These are phyloP conservation scores for Lactarius trivialis DNA, from an alignment of 768 basidiomycete species.

Conservation along the genomic window DNA sequence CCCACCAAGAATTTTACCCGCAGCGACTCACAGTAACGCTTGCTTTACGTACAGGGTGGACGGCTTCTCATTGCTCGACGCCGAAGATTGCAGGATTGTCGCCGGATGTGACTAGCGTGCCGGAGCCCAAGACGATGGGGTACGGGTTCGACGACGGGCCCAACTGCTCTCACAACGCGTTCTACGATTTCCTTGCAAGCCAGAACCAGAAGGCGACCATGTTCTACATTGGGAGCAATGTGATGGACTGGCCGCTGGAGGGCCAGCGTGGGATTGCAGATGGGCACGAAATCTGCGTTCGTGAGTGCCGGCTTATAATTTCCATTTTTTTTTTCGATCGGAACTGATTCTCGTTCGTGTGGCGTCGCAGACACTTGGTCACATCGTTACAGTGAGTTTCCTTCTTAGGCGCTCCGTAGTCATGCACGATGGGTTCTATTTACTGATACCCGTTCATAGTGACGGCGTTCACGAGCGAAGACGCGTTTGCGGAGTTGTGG, in stretches of 20 bases:
- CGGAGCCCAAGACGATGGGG: conserved; percentile 53
- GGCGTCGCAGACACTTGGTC: conserved; percentile 40
- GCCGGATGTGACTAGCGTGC: conserved; percentile 40
- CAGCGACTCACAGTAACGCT: conserved; percentile 17
- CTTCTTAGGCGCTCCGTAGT: not conserved
- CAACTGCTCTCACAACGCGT: conserved; percentile 57
- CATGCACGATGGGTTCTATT: not conserved
- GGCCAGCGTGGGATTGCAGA: conserved; percentile 49
- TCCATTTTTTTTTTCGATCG: no score
- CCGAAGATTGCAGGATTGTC: conserved; percentile 42
- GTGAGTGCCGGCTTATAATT: conserved; percentile 35
- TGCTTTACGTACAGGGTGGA: conserved; percentile 33
- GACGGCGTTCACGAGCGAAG: conserved; percentile 53
- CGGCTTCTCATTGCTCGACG: conserved; percentile 36
- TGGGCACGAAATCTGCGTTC: conserved; percentile 50
- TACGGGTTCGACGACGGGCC: conserved; percentile 63
- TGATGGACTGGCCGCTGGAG: conserved; percentile 50
- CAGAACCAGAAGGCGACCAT: conserved; percentile 59
- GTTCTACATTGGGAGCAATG: conserved; percentile 57
- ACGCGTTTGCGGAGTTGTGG: conserved; percentile 73
- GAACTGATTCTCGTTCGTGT: not conserved
- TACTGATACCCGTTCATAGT: conserved; percentile 29
- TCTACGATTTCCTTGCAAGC: conserved; percentile 46
- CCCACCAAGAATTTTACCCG: not conserved
- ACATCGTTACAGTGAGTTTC: conserved; percentile 38